Percentiles rank a stretch among this genome's conserved stretches.
Conservation (phyloP, 139 green algal species). For the Parachlorella kessleri region DNA sequence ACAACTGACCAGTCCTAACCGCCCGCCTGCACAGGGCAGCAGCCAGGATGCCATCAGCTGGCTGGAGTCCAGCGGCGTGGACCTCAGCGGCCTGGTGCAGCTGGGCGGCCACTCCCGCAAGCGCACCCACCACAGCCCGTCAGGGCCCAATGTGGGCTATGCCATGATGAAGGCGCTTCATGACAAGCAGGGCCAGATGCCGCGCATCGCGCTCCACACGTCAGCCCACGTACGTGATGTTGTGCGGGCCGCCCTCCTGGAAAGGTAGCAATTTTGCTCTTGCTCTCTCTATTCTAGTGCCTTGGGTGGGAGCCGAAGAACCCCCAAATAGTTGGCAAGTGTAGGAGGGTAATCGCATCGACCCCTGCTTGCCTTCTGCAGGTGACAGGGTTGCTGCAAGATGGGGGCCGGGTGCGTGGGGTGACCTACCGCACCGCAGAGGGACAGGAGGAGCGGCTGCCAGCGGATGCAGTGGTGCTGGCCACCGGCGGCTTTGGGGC, state of each 20-base stretch:
- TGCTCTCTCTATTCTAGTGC: too few relatives aligned
- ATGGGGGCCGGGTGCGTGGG: constrained; percentile 1
- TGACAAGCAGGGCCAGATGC: background rate
- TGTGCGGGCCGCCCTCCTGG: too few relatives aligned
- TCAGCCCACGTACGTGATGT: constrained; percentile 4
- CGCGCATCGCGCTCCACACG: constrained; percentile 26
- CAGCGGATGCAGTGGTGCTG: constrained; percentile 56
- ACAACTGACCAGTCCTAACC: too few relatives aligned
- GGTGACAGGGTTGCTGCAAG: constrained; percentile 20
- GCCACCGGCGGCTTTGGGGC: constrained; percentile 73
- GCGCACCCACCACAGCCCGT: constrained; percentile 22
- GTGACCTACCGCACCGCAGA: background rate
- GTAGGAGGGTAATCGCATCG: too few relatives aligned
- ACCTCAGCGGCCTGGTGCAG: constrained; percentile 48
- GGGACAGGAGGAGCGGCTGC: constrained; percentile 15
- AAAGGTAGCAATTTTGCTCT: too few relatives aligned
- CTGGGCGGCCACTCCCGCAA: constrained; percentile 60
- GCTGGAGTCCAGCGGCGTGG: constrained; percentile 44
- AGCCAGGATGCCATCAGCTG: constrained; percentile 47
- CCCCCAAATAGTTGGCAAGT: too few relatives aligned
- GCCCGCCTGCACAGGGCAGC: constrained; percentile 38
- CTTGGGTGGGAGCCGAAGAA: too few relatives aligned
- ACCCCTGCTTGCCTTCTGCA: too few relatives aligned
- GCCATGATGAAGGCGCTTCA: constrained; percentile 53
- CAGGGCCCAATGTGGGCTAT: constrained; percentile 63